Conservation (phyloP, 2,329 filamentous ascomycete species). For the Penicillium brasilianum region DNA sequence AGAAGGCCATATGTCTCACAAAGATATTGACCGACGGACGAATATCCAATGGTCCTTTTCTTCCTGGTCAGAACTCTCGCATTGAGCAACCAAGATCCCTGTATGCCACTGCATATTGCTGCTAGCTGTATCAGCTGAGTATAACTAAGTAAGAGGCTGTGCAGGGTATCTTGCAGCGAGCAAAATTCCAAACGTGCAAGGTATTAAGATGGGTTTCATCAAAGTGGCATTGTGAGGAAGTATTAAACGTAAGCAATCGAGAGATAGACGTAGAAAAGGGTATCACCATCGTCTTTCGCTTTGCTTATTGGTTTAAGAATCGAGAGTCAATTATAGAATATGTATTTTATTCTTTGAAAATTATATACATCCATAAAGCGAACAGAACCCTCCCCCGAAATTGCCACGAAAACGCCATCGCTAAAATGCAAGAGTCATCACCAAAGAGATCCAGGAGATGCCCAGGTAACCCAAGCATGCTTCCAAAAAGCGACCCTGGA, state of each 20-base stretch:
- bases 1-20: not conserved
- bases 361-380: not conserved
- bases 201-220: no score
- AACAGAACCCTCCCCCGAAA: not conserved
- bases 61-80: not conserved
- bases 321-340: not conserved
- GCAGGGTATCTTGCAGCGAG: no score
- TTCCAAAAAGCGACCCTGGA: no score
- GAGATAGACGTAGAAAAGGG: no score
- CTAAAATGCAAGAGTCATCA: constrained; percentile 5
- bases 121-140: no score
- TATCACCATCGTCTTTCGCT: no score
- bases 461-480: not conserved
- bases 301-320: no score
- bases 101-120: not conserved
- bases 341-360: no score
- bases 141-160: no score
- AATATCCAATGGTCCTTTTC: not conserved
- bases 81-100: not conserved
- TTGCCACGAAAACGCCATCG: constrained; percentile 6
- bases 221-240: no score
- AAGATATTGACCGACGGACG: not conserved
- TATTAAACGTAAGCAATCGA: no score
- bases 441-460: not conserved
- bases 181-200: no score